Evolutionary conservation across 176 grass and related monocot species (phyloP), one percentile per base, ranked within the genome.

Genomic region (Elymus sibiricus): DNA sequence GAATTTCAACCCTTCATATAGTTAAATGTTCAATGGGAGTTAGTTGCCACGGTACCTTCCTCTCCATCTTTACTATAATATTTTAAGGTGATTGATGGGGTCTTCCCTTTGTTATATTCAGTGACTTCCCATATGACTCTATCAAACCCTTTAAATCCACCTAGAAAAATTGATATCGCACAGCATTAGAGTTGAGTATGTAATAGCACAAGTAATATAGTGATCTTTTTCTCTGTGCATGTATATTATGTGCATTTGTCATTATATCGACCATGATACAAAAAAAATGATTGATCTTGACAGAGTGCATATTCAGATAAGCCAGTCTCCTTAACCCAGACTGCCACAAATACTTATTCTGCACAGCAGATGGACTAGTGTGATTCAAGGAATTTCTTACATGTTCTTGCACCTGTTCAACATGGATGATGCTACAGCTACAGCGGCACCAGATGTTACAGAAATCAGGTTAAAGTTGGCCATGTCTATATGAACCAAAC

Each of bases 31-130:
- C 9, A 44, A 66, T 6, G 6, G 15, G 47, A 84, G n/a, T 37
- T 86, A 82, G 58, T 44, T 32, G 16, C 7, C 3, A 69, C 42
- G 1, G 74, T 88, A 95, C 93, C 97, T 94, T 98, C 92, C 55
- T 98, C 97, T 79, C 92, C 97, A 85, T 98, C 92, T 86, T 90
- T 94, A 76, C 90, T 96, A 25, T 92, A 65, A 76, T 98, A 96
- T 22, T 90, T 92, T 40, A 98, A 95, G 65, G 92, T 91, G 60
- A 98, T 92, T 88, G 97, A 91, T 68, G 94, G 90, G 25, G 31
- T 94, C 38, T 85, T 74, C 37, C 89, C 88, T 62, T 94, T 89
- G 34, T 65, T 92, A 77, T 91, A 92, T 68, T 92, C 90, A 9
- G 64, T 11, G 22, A 91, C 92, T 84, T 92, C 86, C 94, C 97